These are phyloP conservation scores for Exophiala xenobiotica DNA, from an alignment of 2,329 filamentous ascomycete species.

Conservation along the genomic window DNA sequence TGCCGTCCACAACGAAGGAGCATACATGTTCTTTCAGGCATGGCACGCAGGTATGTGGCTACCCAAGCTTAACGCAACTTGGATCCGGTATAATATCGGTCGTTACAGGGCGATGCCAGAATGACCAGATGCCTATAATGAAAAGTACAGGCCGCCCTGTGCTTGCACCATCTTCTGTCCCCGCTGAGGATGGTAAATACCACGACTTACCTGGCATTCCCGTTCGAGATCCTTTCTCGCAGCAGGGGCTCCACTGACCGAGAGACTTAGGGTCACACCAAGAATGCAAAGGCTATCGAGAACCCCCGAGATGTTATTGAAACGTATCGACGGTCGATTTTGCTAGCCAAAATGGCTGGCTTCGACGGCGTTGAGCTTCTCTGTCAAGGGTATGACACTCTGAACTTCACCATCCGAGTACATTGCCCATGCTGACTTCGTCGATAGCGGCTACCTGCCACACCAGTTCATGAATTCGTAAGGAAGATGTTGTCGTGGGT, in stretches of 20 bases:
- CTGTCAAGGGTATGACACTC: slow-evolving; percentile 16
- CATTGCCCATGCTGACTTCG: background rate
- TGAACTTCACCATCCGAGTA: too few relatives aligned
- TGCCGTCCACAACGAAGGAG: slow-evolving; percentile 29
- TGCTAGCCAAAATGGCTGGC: slow-evolving; percentile 18
- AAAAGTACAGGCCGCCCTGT: slow-evolving; percentile 25
- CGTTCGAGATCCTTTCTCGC: background rate
- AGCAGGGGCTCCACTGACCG: background rate
- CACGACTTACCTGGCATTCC: slow-evolving; percentile 22
- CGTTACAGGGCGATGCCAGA: slow-evolving; percentile 19
- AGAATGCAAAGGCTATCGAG: slow-evolving; percentile 20
- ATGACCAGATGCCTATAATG: slow-evolving; percentile 31
- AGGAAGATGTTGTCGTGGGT: background rate
- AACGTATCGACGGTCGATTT: slow-evolving; percentile 15
- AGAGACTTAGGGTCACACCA: slow-evolving; percentile 18
- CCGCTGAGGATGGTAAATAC: slow-evolving; percentile 22
- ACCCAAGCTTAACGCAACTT: background rate
- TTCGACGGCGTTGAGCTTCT: slow-evolving; percentile 26
- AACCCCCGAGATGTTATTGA: slow-evolving; percentile 17
- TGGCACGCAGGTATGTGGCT: slow-evolving; percentile 30
- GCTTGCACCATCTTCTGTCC: slow-evolving; percentile 24
- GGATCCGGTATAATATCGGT: background rate
- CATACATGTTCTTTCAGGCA: slow-evolving; percentile 30
- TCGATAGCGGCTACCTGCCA: slow-evolving; percentile 4
- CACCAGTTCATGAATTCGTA: slow-evolving; percentile 6